Conservation (phyloP, 2,329 filamentous ascomycete genomes). For the Penicillium crustosum region DNA sequence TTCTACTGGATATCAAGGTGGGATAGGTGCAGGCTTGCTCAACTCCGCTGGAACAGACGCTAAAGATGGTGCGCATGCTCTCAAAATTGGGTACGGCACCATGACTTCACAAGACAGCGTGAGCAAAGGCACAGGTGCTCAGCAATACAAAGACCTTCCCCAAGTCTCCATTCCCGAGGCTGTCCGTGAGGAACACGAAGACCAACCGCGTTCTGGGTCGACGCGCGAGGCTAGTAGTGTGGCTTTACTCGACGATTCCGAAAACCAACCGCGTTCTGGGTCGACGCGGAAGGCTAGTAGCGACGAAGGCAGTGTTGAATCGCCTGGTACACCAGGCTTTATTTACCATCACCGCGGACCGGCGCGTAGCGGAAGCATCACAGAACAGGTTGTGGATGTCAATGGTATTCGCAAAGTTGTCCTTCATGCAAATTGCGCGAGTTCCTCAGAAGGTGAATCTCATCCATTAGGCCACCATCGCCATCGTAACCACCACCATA, state of each 20-base stretch:
- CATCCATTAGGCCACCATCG: conserved; percentile 14
- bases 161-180: conserved; percentile 34
- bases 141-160: conserved; percentile 27
- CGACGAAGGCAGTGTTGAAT: conserved; percentile 25
- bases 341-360: conserved; percentile 47
- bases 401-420: conserved; percentile 75
- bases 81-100: conserved; percentile 58
- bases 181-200: conserved; percentile 34
- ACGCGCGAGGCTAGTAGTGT: conserved; percentile 25
- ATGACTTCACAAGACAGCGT: conserved; percentile 33
- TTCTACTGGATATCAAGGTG: conserved; percentile 48
- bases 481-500: conserved; percentile 8
- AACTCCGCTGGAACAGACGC: conserved; percentile 57
- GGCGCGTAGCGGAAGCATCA: conserved; percentile 73
- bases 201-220: conserved; percentile 14
- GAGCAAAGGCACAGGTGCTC: conserved; percentile 24
- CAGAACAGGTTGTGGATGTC: conserved; percentile 72
- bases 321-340: conserved; percentile 25
- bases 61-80: conserved; percentile 65
- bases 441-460: conserved; percentile 44
- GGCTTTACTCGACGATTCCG: not conserved
- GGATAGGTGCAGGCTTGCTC: conserved; percentile 56
- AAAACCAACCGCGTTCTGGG: conserved; percentile 7
- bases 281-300: conserved; percentile 25
- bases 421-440: conserved; percentile 65